phyloP scores from a whole-genome alignment of 1,284 basidiomycete species.

The Boletellus deceptivus region DNA sequence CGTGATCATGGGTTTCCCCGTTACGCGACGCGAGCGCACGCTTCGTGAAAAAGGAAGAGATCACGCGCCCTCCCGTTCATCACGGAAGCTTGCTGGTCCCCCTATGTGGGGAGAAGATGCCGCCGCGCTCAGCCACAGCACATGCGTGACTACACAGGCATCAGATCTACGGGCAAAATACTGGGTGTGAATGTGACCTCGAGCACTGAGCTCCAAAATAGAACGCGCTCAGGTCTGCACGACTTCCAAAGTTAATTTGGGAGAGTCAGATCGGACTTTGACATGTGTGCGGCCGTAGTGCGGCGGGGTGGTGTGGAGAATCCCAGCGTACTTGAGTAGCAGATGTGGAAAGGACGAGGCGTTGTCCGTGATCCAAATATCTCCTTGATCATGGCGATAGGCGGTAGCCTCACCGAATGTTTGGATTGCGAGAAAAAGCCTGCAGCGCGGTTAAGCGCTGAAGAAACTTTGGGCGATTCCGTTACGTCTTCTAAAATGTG shows the following conservation, averaged over 20 bases:
- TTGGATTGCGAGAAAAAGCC: no score
- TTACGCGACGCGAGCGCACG: conserved; percentile 39
- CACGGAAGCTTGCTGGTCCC: conserved; percentile 14
- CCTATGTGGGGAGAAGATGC: conserved; percentile 16
- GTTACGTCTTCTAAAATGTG: no score
- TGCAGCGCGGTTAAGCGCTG: no score
- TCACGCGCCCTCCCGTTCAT: conserved; percentile 21
- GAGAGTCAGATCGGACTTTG: conserved; percentile 23
- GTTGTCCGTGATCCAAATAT: conserved; percentile 13
- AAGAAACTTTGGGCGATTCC: no score
- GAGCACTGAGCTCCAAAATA: no score
- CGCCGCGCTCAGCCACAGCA: conserved; percentile 1
- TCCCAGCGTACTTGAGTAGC: conserved; percentile 43
- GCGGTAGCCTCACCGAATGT: no score
- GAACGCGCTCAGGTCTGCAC: conserved; percentile 35
- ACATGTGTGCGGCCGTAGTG: conserved; percentile 22
- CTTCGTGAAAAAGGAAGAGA: conserved; percentile 56
- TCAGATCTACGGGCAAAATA: not conserved
- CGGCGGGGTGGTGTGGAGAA: conserved; percentile 15
- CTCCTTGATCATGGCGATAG: no score
- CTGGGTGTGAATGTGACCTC: not conserved
- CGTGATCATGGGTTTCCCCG: conserved; percentile 4
- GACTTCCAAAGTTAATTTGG: conserved; percentile 8
- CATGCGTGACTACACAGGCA: conserved; percentile 6
- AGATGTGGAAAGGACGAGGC: conserved; percentile 53